Evolutionary conservation across 1,139 yeast species (phyloP), one percentile per base, ranked within the genome.

Genomic region (Suhomyces guaymorum): DNA sequence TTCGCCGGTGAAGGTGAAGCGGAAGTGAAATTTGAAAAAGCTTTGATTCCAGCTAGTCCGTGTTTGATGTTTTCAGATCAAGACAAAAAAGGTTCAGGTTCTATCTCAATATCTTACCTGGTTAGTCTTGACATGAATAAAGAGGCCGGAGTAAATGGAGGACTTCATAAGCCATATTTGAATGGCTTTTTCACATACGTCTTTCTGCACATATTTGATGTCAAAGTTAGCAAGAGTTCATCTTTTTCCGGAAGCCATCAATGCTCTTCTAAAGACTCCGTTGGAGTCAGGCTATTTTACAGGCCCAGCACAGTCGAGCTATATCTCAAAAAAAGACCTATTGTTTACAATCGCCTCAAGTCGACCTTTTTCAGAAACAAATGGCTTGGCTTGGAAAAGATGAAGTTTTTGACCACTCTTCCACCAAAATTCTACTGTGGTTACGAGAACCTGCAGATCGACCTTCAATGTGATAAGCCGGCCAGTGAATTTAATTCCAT

Each of bases 11-110:
- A 21, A 5, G 29, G 37, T 18, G 28, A 30, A 12, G 23, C 22
- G 1, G 21, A 18, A 8, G 12, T 14, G 6, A 19, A 15, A 15
- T 21, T 15, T 2, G 48, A 46, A 28, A 39, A 43, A 1, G 29
- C 29, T 0, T 26, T 50, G 15, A 24, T 53, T 15, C 59, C 62
- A 2, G 57, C 52, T 2, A 46, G 49, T 7, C 41, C 52, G 4
- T 57, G 62, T 37, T 35, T 55, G 21, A 16, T 20, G 9, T 47
- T 52, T 8, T 29, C 33, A 2, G 34, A 38, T 2, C 36, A 27
- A 3, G 5, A n/a, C 2, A n/a, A 32, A 4, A 32, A 27, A 12
- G 52, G 51, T 2, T 14, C 39, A 6, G 57, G 59, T 2, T 38
- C 53, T 2, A 38, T 55, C 6, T 18, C 35, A 9, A 30, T 52